These are phyloP conservation scores for Geotrichum citri-aurantii DNA, from an alignment of 1,139 yeast species.

Conservation along the genomic window DNA sequence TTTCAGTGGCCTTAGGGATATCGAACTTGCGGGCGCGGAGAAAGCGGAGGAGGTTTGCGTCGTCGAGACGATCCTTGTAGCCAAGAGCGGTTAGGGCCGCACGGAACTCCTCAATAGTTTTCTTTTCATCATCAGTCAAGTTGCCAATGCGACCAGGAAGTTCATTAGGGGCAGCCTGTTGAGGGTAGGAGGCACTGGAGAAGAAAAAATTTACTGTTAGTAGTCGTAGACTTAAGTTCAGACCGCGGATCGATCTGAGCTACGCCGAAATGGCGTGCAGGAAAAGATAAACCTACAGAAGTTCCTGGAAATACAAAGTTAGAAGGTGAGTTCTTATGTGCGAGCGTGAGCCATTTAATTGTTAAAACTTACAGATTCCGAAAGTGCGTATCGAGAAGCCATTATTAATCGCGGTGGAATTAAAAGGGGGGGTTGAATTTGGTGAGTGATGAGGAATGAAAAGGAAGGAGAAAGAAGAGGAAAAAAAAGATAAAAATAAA, in stretches of 20 bases:
- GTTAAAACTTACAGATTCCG: constrained; percentile 12
- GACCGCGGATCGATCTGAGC: not conserved
- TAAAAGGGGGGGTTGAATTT: not conserved
- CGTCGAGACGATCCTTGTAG: constrained; percentile 71
- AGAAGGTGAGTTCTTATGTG: not conserved
- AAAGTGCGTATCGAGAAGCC: constrained; percentile 10
- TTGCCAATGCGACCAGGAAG: constrained; percentile 80
- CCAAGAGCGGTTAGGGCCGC: constrained; percentile 57
- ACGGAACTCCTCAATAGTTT: constrained; percentile 53
- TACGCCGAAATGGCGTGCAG: not conserved
- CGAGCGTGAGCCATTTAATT: not conserved
- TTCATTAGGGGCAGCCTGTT: constrained; percentile 54
- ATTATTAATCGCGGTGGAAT: constrained; percentile 3
- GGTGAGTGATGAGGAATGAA: not conserved
- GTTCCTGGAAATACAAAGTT: constrained; percentile 12
- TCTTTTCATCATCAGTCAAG: constrained; percentile 62
- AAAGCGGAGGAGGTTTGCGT: constrained; percentile 83
- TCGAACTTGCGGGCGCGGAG: constrained; percentile 95
- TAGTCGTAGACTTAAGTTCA: not conserved
- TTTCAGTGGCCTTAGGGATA: constrained; percentile 64
- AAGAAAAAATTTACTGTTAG: too few relatives aligned
- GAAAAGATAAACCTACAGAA: constrained; percentile 7
- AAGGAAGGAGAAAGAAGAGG: constrained; percentile 2
- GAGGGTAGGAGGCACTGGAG: constrained; percentile 51
- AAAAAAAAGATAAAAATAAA: not conserved